phyloP scores from a whole-genome alignment of 225 moss, liverwort and hornwort species.

The Pseudisothecium myosuroides region DNA sequence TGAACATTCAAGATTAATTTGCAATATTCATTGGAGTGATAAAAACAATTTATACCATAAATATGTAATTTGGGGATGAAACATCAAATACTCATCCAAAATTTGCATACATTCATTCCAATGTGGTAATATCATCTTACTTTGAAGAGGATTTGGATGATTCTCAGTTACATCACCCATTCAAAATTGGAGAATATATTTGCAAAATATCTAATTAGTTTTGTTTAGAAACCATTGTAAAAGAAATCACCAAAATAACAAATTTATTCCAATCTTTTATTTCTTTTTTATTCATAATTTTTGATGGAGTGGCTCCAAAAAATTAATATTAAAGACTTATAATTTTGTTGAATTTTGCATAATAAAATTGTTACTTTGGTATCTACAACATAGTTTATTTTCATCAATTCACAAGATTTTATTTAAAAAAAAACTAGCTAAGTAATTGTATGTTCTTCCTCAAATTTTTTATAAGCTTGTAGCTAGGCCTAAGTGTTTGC shows the following conservation, averaged over 20 bases:
- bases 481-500: background rate
- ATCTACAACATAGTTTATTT: background rate
- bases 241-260: background rate
- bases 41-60: background rate
- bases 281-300: background rate
- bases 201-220: background rate
- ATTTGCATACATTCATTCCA: background rate
- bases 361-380: background rate
- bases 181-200: background rate
- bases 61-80: background rate
- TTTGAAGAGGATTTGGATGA: background rate
- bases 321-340: background rate
- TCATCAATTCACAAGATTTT: background rate
- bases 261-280: rapidly evolving
- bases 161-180: background rate
- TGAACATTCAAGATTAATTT: background rate
- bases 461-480: background rate
- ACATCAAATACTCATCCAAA: too few relatives aligned
- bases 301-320: background rate
- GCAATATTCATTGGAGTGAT: background rate
- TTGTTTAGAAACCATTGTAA: background rate
- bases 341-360: rapidly evolving
- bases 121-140: background rate
- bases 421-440: rapidly evolving
- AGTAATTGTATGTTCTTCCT: background rate